A percentile compares a stretch with the other conserved stretches of the same genome.
These are phyloP conservation scores for Sphagnum tenellum DNA, from an alignment of 225 moss, liverwort and hornwort genomes.

Conservation along the genomic window DNA sequence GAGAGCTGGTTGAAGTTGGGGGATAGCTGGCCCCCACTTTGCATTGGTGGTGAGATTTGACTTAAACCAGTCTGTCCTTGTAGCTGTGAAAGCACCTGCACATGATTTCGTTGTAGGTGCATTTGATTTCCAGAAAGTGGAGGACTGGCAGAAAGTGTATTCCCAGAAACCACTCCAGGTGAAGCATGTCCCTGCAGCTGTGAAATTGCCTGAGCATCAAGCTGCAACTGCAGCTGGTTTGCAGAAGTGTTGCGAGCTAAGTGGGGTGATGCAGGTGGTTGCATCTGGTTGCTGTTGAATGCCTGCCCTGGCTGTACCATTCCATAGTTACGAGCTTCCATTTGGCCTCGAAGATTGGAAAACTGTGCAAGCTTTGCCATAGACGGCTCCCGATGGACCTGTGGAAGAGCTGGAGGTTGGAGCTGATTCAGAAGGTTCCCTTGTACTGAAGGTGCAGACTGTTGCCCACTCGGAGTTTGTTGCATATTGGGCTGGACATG, in stretches of 20 bases:
- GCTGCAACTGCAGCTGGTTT: constrained; percentile 9
- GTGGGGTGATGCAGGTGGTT: constrained; percentile 55
- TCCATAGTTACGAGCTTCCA: constrained; percentile 43
- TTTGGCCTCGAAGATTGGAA: constrained; percentile 38
- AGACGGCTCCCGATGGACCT: constrained; percentile 40
- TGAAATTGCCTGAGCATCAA: constrained; percentile 2
- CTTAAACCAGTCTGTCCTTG: constrained; percentile 44
- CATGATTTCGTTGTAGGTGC: constrained; percentile 50
- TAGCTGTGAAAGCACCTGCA: constrained; percentile 46
- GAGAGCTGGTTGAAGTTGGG: constrained; percentile 33
- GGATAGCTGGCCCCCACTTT: constrained; percentile 27
- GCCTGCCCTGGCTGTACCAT: constrained; percentile 40
- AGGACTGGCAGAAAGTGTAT: constrained; percentile 13
- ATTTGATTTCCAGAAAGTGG: constrained; percentile 37
- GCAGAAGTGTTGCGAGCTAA: constrained; percentile 17
- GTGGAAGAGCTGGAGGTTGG: constrained; percentile 12
- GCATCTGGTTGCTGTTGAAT: constrained; percentile 18
- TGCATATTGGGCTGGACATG: constrained; percentile 23
- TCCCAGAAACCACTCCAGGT: constrained; percentile 1
- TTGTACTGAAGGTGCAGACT: constrained; percentile 25
- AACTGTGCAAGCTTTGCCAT: constrained; percentile 35
- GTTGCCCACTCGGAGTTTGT: constrained; percentile 20
- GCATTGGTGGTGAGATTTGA: constrained; percentile 24
- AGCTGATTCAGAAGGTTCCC: constrained; percentile 42
- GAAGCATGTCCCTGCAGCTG: constrained; percentile 3